A percentile compares a stretch with the other conserved stretches of the same genome.
These are phyloP conservation scores for Arthrobotrys sinensis DNA, from an alignment of 2,329 filamentous ascomycete species.

Conservation along the genomic window DNA sequence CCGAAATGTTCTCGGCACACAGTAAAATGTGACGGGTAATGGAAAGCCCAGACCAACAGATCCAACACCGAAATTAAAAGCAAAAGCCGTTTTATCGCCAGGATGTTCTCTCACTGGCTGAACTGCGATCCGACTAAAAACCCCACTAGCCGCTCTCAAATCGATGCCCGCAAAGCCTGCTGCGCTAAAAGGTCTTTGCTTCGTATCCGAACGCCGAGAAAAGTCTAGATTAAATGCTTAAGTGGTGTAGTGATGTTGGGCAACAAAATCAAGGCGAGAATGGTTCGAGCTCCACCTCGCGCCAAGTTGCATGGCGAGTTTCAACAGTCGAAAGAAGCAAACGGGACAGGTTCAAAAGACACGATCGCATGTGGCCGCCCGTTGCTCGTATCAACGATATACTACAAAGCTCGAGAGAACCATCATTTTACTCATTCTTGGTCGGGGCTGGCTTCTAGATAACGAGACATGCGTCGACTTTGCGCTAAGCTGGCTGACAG, in stretches of 20 bases:
- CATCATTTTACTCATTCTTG: too few species aligned
- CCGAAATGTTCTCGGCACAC: slow-evolving; percentile 2
- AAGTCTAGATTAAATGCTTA: slow-evolving; percentile 30
- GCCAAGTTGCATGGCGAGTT: slow-evolving; percentile 36
- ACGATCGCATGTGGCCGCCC: slow-evolving; percentile 16
- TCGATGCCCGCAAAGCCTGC: neutral
- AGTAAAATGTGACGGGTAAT: slow-evolving; percentile 17
- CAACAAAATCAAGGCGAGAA: slow-evolving; percentile 23
- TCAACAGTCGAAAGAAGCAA: slow-evolving; percentile 39
- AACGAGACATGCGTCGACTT: neutral
- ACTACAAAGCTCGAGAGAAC: neutral
- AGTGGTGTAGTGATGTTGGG: neutral
- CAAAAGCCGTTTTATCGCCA: slow-evolving; percentile 30
- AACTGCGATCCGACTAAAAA: slow-evolving; percentile 29
- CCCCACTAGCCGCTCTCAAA: slow-evolving; percentile 26
- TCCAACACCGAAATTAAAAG: neutral
- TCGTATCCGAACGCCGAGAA: slow-evolving; percentile 41
- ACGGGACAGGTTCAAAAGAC: neutral
- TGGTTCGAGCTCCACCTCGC: slow-evolving; percentile 19
- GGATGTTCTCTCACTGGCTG: slow-evolving; percentile 4
- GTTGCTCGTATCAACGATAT: neutral
- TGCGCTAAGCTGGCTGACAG: neutral
- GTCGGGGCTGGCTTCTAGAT: too few species aligned
- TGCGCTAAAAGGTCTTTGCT: slow-evolving; percentile 18
- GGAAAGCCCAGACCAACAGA: slow-evolving; percentile 24